Evolutionary conservation across 441 rosid species (phyloP).

Genomic region (Corymbia citriodora): DNA sequence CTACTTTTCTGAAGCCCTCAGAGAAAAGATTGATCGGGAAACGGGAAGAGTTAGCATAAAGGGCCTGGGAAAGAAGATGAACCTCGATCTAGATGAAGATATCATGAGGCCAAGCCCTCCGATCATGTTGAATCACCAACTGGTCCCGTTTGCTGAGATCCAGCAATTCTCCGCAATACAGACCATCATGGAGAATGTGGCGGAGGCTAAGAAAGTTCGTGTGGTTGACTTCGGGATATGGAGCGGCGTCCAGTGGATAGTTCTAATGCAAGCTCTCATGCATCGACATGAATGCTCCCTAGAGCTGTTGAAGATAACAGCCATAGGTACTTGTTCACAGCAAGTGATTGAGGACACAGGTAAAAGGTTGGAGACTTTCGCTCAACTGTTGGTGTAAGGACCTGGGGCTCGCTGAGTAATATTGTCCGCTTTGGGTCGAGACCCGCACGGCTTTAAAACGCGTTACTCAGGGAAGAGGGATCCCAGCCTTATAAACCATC

Average conservation of each 20-base stretch:
- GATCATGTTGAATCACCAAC: neutral
- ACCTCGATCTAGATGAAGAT: slow-evolving; percentile 1
- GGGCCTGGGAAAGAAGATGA: neutral
- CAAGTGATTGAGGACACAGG: slow-evolving; percentile 18
- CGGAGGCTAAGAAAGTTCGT: slow-evolving; percentile 12
- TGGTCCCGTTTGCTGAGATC: slow-evolving; percentile 16
- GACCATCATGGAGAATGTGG: slow-evolving; percentile 15
- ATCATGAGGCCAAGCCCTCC: neutral
- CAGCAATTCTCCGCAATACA: slow-evolving; percentile 22
- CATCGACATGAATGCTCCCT: neutral
- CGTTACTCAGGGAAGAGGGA: too few relatives aligned
- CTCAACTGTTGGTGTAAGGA: too few relatives aligned
- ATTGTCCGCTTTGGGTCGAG: too few relatives aligned
- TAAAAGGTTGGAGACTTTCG: slow-evolving; percentile 16
- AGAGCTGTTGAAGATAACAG: slow-evolving; percentile 34
- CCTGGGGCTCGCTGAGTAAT: too few relatives aligned
- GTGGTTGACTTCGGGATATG: slow-evolving; percentile 19
- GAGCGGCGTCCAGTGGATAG: slow-evolving; percentile 11
- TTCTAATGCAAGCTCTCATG: slow-evolving; percentile 31
- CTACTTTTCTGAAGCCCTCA: slow-evolving; percentile 17
- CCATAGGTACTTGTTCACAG: slow-evolving; percentile 5
- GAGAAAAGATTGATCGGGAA: slow-evolving; percentile 12
- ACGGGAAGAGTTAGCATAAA: neutral
- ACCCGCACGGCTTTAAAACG: too few relatives aligned
- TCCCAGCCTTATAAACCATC: too few relatives aligned